Base-by-base conservation (phyloP, 331 rosid genomes). In the Pyracantha coccinea region DNA sequence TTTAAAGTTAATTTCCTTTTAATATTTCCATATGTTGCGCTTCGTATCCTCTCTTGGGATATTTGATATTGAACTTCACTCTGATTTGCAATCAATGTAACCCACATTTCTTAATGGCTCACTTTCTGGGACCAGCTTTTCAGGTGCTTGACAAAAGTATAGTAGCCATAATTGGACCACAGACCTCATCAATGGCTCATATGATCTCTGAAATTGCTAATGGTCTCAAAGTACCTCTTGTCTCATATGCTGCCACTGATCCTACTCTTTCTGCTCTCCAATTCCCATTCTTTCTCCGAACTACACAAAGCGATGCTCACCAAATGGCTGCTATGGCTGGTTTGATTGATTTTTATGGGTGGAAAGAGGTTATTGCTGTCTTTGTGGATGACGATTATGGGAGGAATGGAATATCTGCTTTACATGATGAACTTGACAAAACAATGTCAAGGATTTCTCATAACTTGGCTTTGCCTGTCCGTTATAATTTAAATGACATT, bases 241-340 rank as follows among this genome's bases (percentile, higher is more conserved):
- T 94, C 66, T 94, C 99, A 66, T 94, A 81, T 79, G 97, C 89
- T 58, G 96, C 99, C 58, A 87, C 97, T 52, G 97, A 94, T 82
- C 96, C 99, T 32, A 89, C 97, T 44, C 84, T 94, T 16, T 87
- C 99, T 55, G 78, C 97, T 64, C 93, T 90, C 66, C 96, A 94
- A 68, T 94, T 87, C 84, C 99, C 97, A 33, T 89, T 32, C 81
- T 92, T 94, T 80, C 58, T 94, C 73, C 90, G 97, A 24, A 81
- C 91, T 1, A 35, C 78, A 5, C 97, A 82, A 64, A 87, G 91
- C 57, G 99, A 94, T 58, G 80, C 82, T 66, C 85, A 73, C 74
- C 97, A 94, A 80, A 94, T 92, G 99, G 75, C 75, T 21, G 97
- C 97, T 69, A 74, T 94, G 83, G 96, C 99, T 71, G 83, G 82